phyloP scores from a whole-genome alignment of 345 rosid genomes.

The Clausena lansium region DNA sequence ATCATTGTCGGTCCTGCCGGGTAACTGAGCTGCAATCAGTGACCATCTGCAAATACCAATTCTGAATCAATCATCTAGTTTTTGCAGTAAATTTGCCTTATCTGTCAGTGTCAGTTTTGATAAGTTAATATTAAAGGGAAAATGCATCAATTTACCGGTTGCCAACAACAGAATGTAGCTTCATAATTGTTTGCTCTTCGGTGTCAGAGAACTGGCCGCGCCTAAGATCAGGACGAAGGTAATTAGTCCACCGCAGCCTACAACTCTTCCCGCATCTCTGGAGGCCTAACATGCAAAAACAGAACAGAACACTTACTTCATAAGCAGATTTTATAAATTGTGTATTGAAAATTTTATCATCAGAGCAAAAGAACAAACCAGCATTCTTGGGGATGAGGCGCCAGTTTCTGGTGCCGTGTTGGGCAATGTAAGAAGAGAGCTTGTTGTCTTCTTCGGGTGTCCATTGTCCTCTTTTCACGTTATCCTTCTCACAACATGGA shows the following conservation, averaged over 20 bases:
- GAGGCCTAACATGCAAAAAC: constrained; percentile 43
- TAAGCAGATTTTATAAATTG: neutral
- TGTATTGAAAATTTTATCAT: neutral
- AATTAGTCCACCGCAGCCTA: constrained; percentile 84
- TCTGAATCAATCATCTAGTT: neutral
- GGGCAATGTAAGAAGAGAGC: constrained; percentile 83
- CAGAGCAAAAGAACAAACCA: constrained; percentile 28
- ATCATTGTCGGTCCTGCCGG: constrained; percentile 88
- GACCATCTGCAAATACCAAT: constrained; percentile 65
- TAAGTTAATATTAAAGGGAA: neutral
- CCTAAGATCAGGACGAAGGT: constrained; percentile 87
- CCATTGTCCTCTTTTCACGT: constrained; percentile 96
- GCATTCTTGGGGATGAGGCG: constrained; percentile 96
- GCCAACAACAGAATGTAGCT: constrained; percentile 90
- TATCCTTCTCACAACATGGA: constrained; percentile 94
- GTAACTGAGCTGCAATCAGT: constrained; percentile 85
- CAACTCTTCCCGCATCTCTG: constrained; percentile 97
- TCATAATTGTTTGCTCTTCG: constrained; percentile 83
- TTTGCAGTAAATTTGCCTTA: neutral
- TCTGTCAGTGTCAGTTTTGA: neutral
- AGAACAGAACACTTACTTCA: neutral
- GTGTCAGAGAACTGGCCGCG: constrained; percentile 70
- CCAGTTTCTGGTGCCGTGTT: constrained; percentile 94
- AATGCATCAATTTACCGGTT: constrained; percentile 46
- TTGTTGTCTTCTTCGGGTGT: constrained; percentile 98